Base-by-base conservation (phyloP, 495 filamentous ascomycete genomes). In the Xylaria bambusicola region DNA sequence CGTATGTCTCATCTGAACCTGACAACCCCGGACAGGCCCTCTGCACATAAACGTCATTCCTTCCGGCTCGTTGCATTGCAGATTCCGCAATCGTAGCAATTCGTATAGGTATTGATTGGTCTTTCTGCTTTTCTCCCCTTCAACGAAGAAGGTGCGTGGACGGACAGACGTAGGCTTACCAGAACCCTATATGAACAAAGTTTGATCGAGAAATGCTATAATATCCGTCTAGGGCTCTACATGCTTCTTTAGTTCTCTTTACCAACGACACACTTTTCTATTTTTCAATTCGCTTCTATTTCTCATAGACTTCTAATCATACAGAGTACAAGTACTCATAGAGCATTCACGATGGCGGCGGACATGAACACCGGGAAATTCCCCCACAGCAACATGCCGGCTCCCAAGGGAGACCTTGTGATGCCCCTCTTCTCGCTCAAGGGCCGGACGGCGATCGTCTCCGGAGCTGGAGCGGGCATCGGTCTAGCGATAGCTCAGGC, bases 371-470 rank as follows among this genome's bases (percentile, higher is more conserved):
- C 78, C 52, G 81, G 80, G 21, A 71, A 74, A 53, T 90, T 89
- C 62, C 73, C 76, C 55, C 86, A 86, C 70, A 69, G 84, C 57
- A 85, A 81, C 64, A 88, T 82, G 21, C 71, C 71, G 29, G 67
- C 86, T 26, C 88, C 91, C 10, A 73, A 75, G 44, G 76, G 84
- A 51, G 78, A 81, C 29, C 81, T 82, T 47, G 82, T 96, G 54
- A 70, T 93, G 56, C 82, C 86, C n/a, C 83, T 96, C 57, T 92
- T 96, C 76, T 93, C 88, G 10, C 78, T 95, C 44, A 89, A 88
- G 71, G 88, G 89, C 36, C 90, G 86, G 68, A 94, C 90, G 9
- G 91, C 91, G 35, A 90, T 95, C 58, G 85, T 95, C 21, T 86
- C 91, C 4, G 92, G 92, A 31, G 89, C 90, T 21, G 90, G 82